Evolutionary conservation across 1,139 yeast species (phyloP).

Genomic region (Saccharomyces hybrid): DNA sequence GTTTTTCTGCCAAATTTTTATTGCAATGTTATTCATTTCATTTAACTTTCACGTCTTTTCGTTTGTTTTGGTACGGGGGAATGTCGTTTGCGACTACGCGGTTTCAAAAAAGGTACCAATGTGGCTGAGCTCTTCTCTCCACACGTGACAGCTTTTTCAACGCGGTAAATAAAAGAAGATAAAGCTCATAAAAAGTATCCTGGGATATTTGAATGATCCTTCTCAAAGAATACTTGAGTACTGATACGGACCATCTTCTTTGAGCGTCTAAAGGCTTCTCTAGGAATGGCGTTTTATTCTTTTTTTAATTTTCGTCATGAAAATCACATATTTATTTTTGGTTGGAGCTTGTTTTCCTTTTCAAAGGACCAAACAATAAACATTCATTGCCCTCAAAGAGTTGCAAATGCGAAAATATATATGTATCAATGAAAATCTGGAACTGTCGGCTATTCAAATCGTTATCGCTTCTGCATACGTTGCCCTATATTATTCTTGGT

Average conservation of each 20-base stretch:
- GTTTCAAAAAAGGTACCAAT: neutral
- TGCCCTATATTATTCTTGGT: no score
- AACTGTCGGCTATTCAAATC: no score
- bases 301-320: neutral
- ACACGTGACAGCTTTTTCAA: neutral
- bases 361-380: no score
- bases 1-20: neutral
- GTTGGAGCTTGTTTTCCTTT: neutral
- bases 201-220: neutral
- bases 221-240: no score
- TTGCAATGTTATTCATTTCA: neutral
- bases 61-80: constrained; percentile 1
- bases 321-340: neutral
- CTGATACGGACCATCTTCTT: no score
- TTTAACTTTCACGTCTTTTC: neutral
- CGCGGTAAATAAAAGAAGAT: neutral
- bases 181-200: neutral
- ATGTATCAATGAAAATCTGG: no score
- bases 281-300: neutral
- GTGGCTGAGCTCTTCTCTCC: neutral
- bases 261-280: neutral
- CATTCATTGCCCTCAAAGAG: no score
- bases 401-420: neutral
- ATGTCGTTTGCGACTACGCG: constrained; percentile 1
- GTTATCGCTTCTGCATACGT: no score